Base-by-base conservation (phyloP, 768 basidiomycete genomes). In the Vararia minispora region DNA sequence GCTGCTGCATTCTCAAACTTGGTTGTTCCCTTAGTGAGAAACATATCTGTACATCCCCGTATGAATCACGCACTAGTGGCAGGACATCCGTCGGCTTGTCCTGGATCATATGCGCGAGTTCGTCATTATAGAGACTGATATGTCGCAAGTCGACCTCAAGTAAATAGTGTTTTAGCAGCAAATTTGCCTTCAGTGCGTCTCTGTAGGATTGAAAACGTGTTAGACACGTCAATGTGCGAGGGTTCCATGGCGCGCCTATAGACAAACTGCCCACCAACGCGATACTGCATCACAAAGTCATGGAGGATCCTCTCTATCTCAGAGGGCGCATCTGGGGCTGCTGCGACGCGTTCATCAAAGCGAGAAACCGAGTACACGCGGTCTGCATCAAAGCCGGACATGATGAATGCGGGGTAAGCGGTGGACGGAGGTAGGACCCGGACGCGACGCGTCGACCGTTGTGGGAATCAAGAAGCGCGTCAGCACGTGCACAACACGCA, bases 1-100 rank as follows among this genome's bases (percentile, higher is more conserved):
- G 88, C 76, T 8, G 88, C 78, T 0, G 94, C 92, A 48, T 76
- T 81, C 61, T 99, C 95, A 55, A 98, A 89, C 91, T 97, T 47
- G n/a, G n/a, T n/a, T n/a, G n/a, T n/a, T n/a, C n/a, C n/a, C n/a
- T n/a, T n/a, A n/a, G n/a, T n/a, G n/a, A n/a, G n/a, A n/a, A n/a
- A n/a, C n/a, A n/a, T n/a, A n/a, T n/a, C n/a, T n/a, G n/a, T n/a
- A n/a, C n/a, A n/a, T n/a, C n/a, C n/a, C n/a, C n/a, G 14, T 3
- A 12, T 21, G 17, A 6, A 9, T 11, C 22, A 63, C 77, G 45
- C 42, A 95, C 92, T 49, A 92, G 58, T 33, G 90, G 90, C 37
- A 98, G 62, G 27, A 90, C 72, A 46, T 97, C 95, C 5, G 82
- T 79, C 13, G 95, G 95, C 50, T 71, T 68, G 47, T 89, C 85